Base-by-base conservation (phyloP, 257 asterid species). In the Cynanchum wilfordii region DNA sequence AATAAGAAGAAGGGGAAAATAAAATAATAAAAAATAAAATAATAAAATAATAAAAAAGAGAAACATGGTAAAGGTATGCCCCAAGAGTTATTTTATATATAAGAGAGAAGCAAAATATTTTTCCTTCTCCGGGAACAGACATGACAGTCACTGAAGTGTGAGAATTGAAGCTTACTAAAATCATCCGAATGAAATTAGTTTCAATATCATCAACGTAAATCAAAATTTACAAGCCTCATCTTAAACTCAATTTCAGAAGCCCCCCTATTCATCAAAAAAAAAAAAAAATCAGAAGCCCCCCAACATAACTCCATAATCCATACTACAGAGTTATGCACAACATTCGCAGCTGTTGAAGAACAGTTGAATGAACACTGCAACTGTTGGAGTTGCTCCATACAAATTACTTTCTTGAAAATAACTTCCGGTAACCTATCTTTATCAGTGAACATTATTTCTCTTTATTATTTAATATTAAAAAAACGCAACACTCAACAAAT, bases 231-330 rank as follows among this genome's bases (percentile, higher is more conserved):
- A 60, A 60, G 36, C 12, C 44, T 13, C 67, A 60, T 29, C 17
- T 29, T 15, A 60, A 24, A 60, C 12, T 30, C 67, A 11, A 17
- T 60, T 63, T 63, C 68, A 63, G 15, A 63, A 63, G n/a, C 68
- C 7, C 24, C 67, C 67, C 22, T n/a, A n/a, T n/a, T n/a, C n/a
- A n/a, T n/a, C n/a, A n/a, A n/a, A n/a, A n/a, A n/a, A n/a, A n/a
- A n/a, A n/a, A n/a, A n/a, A n/a, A n/a, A n/a, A n/a, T 63, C 68
- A 63, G 15, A 63, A 63, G n/a, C 68, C 7, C 24, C 67, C 67
- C 22, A 60, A 15, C 67, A 15, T 30, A 59, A 27, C 10, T 5
- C 12, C n/a, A 15, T 1, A 60, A 60, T 42, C 47, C 1, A 42
- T 42, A 42, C 47, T 42, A 42, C 47, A 42, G 45, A 40, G 47